phyloP scores from a whole-genome alignment of 2,329 filamentous ascomycete genomes.

The Clonostachys solani region DNA sequence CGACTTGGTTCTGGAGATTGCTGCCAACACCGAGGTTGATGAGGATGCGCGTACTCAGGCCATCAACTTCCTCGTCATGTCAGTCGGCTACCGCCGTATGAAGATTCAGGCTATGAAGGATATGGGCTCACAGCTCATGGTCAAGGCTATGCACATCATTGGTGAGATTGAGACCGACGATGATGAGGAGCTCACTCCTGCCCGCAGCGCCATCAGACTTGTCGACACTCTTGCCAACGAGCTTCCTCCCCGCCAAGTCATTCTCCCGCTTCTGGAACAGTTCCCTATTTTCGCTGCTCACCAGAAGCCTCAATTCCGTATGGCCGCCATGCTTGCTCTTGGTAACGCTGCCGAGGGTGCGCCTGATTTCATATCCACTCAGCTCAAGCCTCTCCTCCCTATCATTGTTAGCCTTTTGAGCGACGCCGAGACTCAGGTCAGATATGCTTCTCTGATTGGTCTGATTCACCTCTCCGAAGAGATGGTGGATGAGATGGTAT shows the following conservation, averaged over 20 bases:
- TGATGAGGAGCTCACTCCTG: slow-evolving; percentile 72
- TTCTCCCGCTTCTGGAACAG: slow-evolving; percentile 85
- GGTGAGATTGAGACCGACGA: slow-evolving; percentile 81
- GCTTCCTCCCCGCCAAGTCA: slow-evolving; percentile 87
- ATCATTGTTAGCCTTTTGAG: slow-evolving; percentile 78
- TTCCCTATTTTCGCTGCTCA: slow-evolving; percentile 78
- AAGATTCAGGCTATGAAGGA: slow-evolving; percentile 87
- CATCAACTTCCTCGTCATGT: slow-evolving; percentile 90
- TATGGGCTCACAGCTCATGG: slow-evolving; percentile 81
- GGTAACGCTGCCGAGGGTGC: slow-evolving; percentile 95
- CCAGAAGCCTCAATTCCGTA: slow-evolving; percentile 72
- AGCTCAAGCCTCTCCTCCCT: slow-evolving; percentile 82
- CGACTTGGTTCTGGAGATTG: slow-evolving; percentile 89
- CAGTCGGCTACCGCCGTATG: slow-evolving; percentile 86
- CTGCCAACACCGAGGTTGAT: slow-evolving; percentile 69
- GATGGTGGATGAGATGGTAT: slow-evolving; percentile 82
- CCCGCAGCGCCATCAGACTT: slow-evolving; percentile 78
- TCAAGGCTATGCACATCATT: slow-evolving; percentile 83
- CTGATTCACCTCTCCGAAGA: slow-evolving; percentile 91
- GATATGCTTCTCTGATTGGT: slow-evolving; percentile 81
- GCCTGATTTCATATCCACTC: slow-evolving; percentile 94
- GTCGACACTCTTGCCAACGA: slow-evolving; percentile 86
- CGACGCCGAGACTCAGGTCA: slow-evolving; percentile 79
- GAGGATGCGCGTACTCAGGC: slow-evolving; percentile 88
- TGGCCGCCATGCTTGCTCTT: slow-evolving; percentile 86